Conservation (phyloP, 805 yeast species). For the Myxozyma geophila region DNA sequence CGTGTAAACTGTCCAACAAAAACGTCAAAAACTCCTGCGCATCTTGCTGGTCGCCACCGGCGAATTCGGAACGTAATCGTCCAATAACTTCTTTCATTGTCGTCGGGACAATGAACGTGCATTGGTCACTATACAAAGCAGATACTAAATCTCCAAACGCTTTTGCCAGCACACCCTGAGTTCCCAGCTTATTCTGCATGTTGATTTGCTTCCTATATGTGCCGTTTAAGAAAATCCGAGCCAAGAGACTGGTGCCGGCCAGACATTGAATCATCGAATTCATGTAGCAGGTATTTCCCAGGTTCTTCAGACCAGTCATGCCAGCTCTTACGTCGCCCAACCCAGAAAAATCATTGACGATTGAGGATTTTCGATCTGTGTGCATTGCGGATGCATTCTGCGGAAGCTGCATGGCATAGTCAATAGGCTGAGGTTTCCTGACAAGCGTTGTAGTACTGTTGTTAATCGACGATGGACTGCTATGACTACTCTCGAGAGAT, state of each 20-base stretch:
- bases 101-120: slow-evolving; percentile 59
- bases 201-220: slow-evolving; percentile 71
- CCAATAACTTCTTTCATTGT: slow-evolving; percentile 73
- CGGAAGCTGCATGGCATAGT: slow-evolving; percentile 13
- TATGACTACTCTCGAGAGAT: neutral
- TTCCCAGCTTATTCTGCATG: slow-evolving; percentile 71
- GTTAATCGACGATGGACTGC: neutral
- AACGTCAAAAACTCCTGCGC: slow-evolving; percentile 81
- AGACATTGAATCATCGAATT: slow-evolving; percentile 88
- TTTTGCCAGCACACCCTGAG: slow-evolving; percentile 76
- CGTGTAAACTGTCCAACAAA: slow-evolving; percentile 76
- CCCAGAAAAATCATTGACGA: slow-evolving; percentile 27
- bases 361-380: slow-evolving; percentile 22
- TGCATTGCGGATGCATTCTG: slow-evolving; percentile 14
- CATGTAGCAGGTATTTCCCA: slow-evolving; percentile 94
- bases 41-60: slow-evolving; percentile 77
- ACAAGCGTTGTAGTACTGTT: neutral
- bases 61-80: slow-evolving; percentile 64
- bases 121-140: slow-evolving; percentile 57
- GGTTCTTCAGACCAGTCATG: slow-evolving; percentile 73
- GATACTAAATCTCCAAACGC: slow-evolving; percentile 63
- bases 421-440: slow-evolving; percentile 12
- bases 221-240: slow-evolving; percentile 63
- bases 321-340: slow-evolving; percentile 33
- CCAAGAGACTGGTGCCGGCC: slow-evolving; percentile 69